Evolutionary conservation across 2,329 filamentous ascomycete genomes (phyloP).

Genomic region (Aspergillus arachidicola): DNA sequence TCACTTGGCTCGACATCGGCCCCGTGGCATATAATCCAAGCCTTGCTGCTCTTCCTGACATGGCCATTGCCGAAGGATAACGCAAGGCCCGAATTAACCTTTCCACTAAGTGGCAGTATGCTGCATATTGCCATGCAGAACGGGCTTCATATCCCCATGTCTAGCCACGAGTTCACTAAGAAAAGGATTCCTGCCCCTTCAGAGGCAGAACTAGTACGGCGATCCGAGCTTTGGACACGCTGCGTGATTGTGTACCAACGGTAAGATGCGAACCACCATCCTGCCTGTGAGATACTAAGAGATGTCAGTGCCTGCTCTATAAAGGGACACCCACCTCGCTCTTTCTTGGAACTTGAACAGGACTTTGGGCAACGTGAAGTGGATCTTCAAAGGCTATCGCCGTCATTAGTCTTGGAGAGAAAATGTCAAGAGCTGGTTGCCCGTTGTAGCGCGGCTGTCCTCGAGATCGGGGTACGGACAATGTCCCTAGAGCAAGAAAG

Average conservation of each 20-base stretch:
- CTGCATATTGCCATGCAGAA: slow-evolving; percentile 49
- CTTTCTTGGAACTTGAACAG: slow-evolving; percentile 37
- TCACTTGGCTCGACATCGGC: slow-evolving; percentile 32
- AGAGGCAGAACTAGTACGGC: slow-evolving; percentile 39
- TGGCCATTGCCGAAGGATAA: slow-evolving; percentile 45
- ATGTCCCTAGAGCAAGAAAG: slow-evolving; percentile 44
- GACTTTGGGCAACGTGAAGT: slow-evolving; percentile 38
- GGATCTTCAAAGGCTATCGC: slow-evolving; percentile 37
- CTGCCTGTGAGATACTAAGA: neutral
- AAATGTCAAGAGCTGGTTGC: slow-evolving; percentile 41
- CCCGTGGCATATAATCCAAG: slow-evolving; percentile 41
- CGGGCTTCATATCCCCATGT: slow-evolving; percentile 46
- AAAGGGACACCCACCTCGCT: slow-evolving; percentile 42
- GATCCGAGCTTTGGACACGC: slow-evolving; percentile 45
- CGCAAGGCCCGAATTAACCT: slow-evolving; percentile 36
- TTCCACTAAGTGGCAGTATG: slow-evolving; percentile 39
- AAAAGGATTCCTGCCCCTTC: slow-evolving; percentile 33
- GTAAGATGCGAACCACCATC: slow-evolving; percentile 25
- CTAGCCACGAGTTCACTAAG: slow-evolving; percentile 45
- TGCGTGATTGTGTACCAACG: slow-evolving; percentile 44
- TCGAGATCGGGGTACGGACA: slow-evolving; percentile 42
- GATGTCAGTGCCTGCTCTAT: slow-evolving; percentile 36
- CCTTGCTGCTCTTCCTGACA: slow-evolving; percentile 39
- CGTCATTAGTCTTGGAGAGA: slow-evolving; percentile 39
- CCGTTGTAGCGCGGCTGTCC: slow-evolving; percentile 38